phyloP scores from a whole-genome alignment of 805 yeast species.

The Pichia nanzhaoensis region DNA sequence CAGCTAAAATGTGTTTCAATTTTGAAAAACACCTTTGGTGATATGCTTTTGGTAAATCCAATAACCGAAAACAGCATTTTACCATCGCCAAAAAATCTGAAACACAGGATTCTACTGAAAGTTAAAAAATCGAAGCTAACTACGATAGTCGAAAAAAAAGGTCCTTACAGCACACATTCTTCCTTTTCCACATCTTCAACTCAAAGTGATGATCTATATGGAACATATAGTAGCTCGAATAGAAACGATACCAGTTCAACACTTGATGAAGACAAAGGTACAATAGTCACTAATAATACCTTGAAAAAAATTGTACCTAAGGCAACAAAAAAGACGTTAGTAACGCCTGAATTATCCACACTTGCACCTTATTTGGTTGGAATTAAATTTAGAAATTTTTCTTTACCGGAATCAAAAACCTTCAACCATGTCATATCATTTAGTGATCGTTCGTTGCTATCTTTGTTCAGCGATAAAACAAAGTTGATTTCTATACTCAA shows the following conservation, averaged over 20 bases:
- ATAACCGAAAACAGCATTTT: slow-evolving; percentile 28
- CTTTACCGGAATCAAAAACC: slow-evolving; percentile 79
- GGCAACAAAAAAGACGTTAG: slow-evolving; percentile 18
- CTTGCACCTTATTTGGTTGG: slow-evolving; percentile 75
- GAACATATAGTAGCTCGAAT: background rate
- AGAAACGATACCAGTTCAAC: background rate
- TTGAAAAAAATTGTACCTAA: slow-evolving; percentile 21
- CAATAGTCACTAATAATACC: background rate
- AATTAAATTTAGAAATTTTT: slow-evolving; percentile 69
- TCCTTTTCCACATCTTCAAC: slow-evolving; percentile 31
- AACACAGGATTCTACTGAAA: slow-evolving; percentile 67
- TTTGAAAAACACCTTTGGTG: slow-evolving; percentile 54
- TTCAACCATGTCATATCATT: slow-evolving; percentile 81
- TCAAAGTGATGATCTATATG: slow-evolving; percentile 10
- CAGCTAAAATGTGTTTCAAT: slow-evolving; percentile 54
- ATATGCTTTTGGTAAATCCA: slow-evolving; percentile 40
- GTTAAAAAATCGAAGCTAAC: slow-evolving; percentile 48
- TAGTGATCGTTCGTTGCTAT: slow-evolving; percentile 61
- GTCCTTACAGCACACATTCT: slow-evolving; percentile 15
- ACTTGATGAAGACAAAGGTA: background rate
- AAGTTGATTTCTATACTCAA: slow-evolving; percentile 53
- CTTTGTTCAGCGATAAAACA: slow-evolving; percentile 56
- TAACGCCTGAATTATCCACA: slow-evolving; percentile 41
- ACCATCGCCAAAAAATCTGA: slow-evolving; percentile 71
- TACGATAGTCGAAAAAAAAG: slow-evolving; percentile 5